Conservation (phyloP, 352 stramenopile genomes). For the Phytophthora ohioensis region DNA sequence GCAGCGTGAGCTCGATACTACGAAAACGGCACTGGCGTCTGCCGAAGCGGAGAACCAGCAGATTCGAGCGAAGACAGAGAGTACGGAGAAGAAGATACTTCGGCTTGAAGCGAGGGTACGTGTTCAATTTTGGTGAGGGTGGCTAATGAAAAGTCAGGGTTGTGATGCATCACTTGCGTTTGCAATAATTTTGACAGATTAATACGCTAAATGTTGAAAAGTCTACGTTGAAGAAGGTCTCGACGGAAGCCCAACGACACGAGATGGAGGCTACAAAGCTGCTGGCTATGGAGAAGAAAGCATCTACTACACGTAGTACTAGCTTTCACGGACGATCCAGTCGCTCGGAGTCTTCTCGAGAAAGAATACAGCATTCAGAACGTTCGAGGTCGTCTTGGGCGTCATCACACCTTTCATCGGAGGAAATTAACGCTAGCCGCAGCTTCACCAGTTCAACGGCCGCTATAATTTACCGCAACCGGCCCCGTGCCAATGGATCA, state of each 20-base stretch:
- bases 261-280: constrained; percentile 58
- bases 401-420: constrained; percentile 11
- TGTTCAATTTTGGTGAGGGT: neutral
- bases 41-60: constrained; percentile 46
- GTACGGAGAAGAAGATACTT: constrained; percentile 47
- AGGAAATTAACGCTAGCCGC: too few species aligned
- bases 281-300: constrained; percentile 43
- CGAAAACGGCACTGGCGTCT: constrained; percentile 34
- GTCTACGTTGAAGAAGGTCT: constrained; percentile 43
- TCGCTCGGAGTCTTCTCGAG: neutral
- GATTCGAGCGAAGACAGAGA: constrained; percentile 37
- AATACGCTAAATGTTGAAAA: constrained; percentile 59
- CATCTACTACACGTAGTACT: neutral
- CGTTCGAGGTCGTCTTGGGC: neutral
- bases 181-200: constrained; percentile 42
- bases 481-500: constrained; percentile 36
- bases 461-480: neutral
- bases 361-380: neutral
- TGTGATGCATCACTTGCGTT: neutral
- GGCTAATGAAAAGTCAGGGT: neutral
- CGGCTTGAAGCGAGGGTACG: constrained; percentile 61
- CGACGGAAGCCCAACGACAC: constrained; percentile 44
- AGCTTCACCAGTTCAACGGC: too few species aligned
- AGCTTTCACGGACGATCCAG: neutral
- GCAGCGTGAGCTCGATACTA: constrained; percentile 43